These are phyloP conservation scores for Plasmodium gallinaceum DNA, from an alignment of 169 alveolate species.

Conservation along the genomic window DNA sequence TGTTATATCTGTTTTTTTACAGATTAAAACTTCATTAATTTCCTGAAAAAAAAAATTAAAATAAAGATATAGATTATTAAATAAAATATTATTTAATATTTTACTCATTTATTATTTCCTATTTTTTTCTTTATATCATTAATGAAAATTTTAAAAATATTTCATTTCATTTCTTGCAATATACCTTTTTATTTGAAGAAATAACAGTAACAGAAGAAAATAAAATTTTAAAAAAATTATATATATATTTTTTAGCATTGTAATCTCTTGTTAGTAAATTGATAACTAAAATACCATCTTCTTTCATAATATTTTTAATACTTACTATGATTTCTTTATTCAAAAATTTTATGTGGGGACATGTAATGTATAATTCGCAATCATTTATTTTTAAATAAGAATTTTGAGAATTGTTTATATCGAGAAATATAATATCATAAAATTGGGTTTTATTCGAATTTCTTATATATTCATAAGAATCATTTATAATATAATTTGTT, in stretches of 20 bases:
- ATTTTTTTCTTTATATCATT: background rate
- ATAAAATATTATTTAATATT: background rate
- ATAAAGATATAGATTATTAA: background rate
- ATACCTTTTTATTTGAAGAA: conserved; percentile 54
- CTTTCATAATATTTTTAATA: conserved; percentile 48
- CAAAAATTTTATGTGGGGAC: conserved; percentile 58
- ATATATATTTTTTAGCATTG: conserved; percentile 36
- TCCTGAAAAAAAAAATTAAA: conserved; percentile 23
- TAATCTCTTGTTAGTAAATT: conserved; percentile 64
- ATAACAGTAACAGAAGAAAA: conserved; percentile 43
- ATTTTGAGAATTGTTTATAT: conserved; percentile 67
- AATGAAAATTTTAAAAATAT: too few species aligned
- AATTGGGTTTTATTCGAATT: conserved; percentile 12
- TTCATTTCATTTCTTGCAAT: background rate
- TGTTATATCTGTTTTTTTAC: conserved; percentile 19
- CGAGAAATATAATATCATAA: conserved; percentile 66
- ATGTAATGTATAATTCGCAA: conserved; percentile 34
- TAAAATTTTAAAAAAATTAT: conserved; percentile 19
- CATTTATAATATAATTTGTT: conserved; percentile 55
- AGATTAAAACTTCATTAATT: conserved; percentile 66
- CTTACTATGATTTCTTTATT: conserved; percentile 11
- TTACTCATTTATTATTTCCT: background rate
- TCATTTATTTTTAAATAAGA: conserved; percentile 40
- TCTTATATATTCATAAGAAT: conserved; percentile 50
- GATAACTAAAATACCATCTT: conserved; percentile 48